Evolutionary conservation across 2,329 filamentous ascomycete genomes (phyloP).

Genomic region (Neocatenulostroma microsporum): DNA sequence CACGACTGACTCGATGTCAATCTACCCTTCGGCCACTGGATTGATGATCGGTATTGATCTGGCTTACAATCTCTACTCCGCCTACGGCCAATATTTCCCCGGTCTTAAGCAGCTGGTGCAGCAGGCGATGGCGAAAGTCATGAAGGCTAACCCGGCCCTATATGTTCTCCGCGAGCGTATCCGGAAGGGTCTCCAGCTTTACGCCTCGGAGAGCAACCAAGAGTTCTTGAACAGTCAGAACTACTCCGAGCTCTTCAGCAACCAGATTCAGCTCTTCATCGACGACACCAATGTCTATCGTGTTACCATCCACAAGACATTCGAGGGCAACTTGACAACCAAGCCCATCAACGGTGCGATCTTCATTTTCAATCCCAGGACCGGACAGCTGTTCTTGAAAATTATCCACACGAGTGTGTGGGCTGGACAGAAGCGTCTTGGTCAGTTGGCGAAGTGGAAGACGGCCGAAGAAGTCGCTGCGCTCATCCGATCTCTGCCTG

Average conservation of each 20-base stretch:
- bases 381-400: conserved; percentile 94
- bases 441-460: conserved; percentile 98
- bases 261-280: conserved; percentile 97
- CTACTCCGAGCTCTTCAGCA: conserved; percentile 98
- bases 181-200: conserved; percentile 92
- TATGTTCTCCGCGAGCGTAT: conserved; percentile 98
- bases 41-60: conserved; percentile 97
- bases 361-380: conserved; percentile 99
- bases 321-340: conserved; percentile 96
- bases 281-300: conserved; percentile 99
- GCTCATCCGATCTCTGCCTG: conserved; percentile 85
- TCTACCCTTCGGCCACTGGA: conserved; percentile 93
- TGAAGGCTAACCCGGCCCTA: conserved; percentile 96
- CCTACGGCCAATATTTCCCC: conserved; percentile 97
- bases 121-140: conserved; percentile 98
- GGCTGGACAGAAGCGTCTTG: conserved; percentile 98
- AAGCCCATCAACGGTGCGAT: conserved; percentile 99
- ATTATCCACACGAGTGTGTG: conserved; percentile 99
- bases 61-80: conserved; percentile 96
- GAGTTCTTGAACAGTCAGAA: conserved; percentile 99
- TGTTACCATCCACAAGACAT: conserved; percentile 99
- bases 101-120: conserved; percentile 91
- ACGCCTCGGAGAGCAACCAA: conserved; percentile 97
- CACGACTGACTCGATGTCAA: conserved; percentile 96
- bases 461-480: conserved; percentile 99